These are phyloP conservation scores for Penicillium psychrosexuale DNA, from an alignment of 2,329 filamentous ascomycete genomes.

Conservation along the genomic window DNA sequence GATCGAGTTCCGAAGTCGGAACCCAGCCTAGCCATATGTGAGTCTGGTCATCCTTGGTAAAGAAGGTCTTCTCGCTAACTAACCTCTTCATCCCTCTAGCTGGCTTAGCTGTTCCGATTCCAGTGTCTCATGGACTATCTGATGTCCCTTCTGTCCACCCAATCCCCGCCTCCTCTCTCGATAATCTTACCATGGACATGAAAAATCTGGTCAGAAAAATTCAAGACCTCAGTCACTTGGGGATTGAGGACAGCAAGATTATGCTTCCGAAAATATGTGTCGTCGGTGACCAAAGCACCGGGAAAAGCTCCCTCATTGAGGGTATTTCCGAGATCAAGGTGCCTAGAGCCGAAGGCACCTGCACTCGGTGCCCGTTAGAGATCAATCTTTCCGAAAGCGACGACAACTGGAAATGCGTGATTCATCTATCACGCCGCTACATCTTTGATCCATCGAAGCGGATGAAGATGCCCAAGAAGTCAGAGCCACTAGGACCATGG, in stretches of 20 bases:
- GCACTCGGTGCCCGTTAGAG: constrained; percentile 76
- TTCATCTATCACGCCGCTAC: constrained; percentile 67
- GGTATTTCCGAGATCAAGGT: constrained; percentile 66
- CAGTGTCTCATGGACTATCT: background rate
- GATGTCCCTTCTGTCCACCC: background rate
- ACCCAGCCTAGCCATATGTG: background rate
- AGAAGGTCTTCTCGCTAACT: background rate
- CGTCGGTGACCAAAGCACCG: constrained; percentile 79
- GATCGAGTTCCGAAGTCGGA: background rate
- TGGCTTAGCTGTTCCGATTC: background rate
- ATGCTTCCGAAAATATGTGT: constrained; percentile 76
- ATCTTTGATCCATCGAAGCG: constrained; percentile 24
- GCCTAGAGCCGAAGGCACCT: constrained; percentile 67
- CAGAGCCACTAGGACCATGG: constrained; percentile 66
- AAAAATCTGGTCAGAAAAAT: constrained; percentile 41
- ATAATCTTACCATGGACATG: constrained; percentile 33
- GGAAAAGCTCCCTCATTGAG: constrained; percentile 68
- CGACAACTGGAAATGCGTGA: constrained; percentile 61
- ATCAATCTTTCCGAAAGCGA: constrained; percentile 65
- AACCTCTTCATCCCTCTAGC: background rate
- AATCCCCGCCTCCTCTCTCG: background rate
- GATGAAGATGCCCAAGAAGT: constrained; percentile 50
- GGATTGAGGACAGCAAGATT: constrained; percentile 65
- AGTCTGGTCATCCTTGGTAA: background rate
- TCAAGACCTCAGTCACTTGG: constrained; percentile 65